phyloP scores from a whole-genome alignment of 805 yeast species.

The Ogataea siamensis region DNA sequence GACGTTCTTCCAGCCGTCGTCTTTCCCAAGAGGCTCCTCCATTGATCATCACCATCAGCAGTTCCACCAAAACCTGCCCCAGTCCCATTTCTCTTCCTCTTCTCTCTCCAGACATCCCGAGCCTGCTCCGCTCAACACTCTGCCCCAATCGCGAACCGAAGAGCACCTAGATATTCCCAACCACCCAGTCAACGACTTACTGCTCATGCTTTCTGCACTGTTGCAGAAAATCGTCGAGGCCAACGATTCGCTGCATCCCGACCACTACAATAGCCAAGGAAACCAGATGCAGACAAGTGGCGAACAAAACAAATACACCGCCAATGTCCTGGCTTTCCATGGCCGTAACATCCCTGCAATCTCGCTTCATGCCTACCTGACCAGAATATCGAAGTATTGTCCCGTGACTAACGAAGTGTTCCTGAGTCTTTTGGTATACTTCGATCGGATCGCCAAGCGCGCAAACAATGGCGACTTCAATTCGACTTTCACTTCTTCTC shows the following conservation, averaged over 20 bases:
- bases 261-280: constrained; percentile 47
- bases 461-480: constrained; percentile 53
- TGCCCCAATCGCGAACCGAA: constrained; percentile 11
- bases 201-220: constrained; percentile 81
- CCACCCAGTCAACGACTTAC: constrained; percentile 75
- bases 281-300: constrained; percentile 17
- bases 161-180: constrained; percentile 75
- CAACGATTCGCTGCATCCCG: constrained; percentile 79
- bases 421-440: constrained; percentile 82
- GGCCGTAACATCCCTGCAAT: constrained; percentile 98
- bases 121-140: constrained; percentile 2
- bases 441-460: constrained; percentile 87
- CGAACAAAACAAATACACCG: constrained; percentile 48
- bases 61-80: constrained; percentile 10
- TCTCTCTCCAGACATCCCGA: constrained; percentile 11
- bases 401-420: constrained; percentile 99
- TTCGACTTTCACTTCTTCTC: constrained; percentile 19
- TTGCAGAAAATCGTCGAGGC: constrained; percentile 86
- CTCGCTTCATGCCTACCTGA: constrained; percentile 80
- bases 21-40: constrained; percentile 14
- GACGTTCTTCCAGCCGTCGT: constrained; percentile 18
- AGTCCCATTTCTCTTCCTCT: constrained; percentile 7
- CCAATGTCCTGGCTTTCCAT: constrained; percentile 83
- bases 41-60: constrained; percentile 13
- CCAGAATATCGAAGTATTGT: constrained; percentile 91